Evolutionary conservation across 2,329 filamentous ascomycete genomes (phyloP), one percentile per base, ranked within the genome.

Genomic region (Fusarium gaditjirri): DNA sequence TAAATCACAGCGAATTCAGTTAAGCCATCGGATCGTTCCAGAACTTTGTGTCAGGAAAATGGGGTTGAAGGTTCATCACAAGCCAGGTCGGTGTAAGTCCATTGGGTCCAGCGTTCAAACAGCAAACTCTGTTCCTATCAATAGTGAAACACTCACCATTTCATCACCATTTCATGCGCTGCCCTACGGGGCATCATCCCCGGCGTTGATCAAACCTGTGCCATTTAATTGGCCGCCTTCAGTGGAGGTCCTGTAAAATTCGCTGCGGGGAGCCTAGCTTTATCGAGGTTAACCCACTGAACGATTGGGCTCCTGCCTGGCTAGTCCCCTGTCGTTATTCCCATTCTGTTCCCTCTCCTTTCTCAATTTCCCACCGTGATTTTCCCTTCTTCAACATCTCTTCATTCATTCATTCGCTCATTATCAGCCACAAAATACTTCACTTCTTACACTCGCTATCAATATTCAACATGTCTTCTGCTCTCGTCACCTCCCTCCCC

Each of bases 401-500:
- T 35, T 43, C 17, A 19, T 31, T 50, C 33, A 27, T 35, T 47
- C 47, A 13, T 42, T 25, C 62, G 21, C 21, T 65, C 25, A n/a
- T 42, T 52, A 41, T 42, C 23, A 54, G 38, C 36, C 57, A 29
- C 17, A 21, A 35, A 54, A 23, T n/a, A 53, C 23, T 6, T 42
- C 14, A 39, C 25, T 29, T 17, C 33, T 33, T 57, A 38, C 58
- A 16, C 39, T 61, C 58, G 16, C 21, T 61, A n/a, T 46, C 16
- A 36, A 8, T 17, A 12, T 19, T 10, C 35, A 67, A 21, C 3
- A 67, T 67, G 64, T 29, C 64, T 47, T 67, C 64, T 9, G 19
- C 54, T 29, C 61, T 67, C 29, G 49, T 65, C 12, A 67, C 64
- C 12, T 47, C 62, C 10, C 46, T 67, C 5, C 46, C 44, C 6